Conservation (phyloP, 257 asterid species). For the Gardenia jasminoides region DNA sequence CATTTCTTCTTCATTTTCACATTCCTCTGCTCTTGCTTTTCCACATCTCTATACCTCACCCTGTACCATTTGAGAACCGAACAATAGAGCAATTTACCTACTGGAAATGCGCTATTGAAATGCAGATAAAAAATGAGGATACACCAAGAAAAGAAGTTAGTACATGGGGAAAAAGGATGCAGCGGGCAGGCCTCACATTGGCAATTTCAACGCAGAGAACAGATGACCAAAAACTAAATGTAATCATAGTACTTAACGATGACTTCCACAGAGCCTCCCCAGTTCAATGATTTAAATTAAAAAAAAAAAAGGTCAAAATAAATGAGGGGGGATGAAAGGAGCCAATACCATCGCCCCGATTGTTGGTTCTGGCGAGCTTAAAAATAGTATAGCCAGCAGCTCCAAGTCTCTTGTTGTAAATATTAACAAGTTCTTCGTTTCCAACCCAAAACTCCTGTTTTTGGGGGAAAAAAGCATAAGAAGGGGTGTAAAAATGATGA, state of each 20-base stretch:
- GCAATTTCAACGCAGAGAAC: background rate
- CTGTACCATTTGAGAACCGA: background rate
- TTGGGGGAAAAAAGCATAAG: slow-evolving; percentile 11
- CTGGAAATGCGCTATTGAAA: background rate
- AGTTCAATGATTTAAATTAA: background rate
- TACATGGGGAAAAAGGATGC: slow-evolving; percentile 5
- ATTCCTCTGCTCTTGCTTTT: background rate
- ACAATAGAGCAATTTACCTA: background rate
- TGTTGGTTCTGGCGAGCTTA: slow-evolving; percentile 93
- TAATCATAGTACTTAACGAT: background rate
- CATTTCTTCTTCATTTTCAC: background rate
- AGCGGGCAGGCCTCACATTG: background rate
- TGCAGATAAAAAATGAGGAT: background rate
- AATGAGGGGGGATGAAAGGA: slow-evolving; percentile 4
- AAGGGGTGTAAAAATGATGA: background rate
- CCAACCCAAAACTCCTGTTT: slow-evolving; percentile 95
- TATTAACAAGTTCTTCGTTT: slow-evolving; percentile 81
- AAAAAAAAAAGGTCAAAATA: background rate
- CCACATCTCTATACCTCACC: background rate
- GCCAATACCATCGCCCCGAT: slow-evolving; percentile 92
- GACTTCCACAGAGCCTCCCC: background rate
- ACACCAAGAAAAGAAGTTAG: background rate
- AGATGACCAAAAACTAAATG: background rate
- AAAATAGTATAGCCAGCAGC: slow-evolving; percentile 86
- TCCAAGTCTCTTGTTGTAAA: slow-evolving; percentile 87